A percentile compares a stretch with the other conserved stretches of the same genome.
Evolutionary conservation across 2,329 filamentous ascomycete species (phyloP).

Genomic region (Fusarium sp.): DNA sequence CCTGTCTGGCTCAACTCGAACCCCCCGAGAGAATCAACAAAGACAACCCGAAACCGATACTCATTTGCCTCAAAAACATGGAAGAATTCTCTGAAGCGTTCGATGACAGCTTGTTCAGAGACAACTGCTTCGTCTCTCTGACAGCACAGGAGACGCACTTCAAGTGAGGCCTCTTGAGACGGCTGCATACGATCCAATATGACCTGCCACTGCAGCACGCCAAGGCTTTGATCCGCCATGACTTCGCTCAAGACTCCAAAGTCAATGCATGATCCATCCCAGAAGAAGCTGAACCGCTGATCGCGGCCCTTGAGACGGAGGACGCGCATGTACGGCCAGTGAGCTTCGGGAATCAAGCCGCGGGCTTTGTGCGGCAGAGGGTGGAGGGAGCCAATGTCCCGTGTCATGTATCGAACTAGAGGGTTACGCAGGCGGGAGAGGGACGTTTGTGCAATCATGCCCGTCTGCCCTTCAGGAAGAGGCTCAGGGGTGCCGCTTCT

Average conservation of each 20-base stretch:
- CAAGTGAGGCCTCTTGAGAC: slow-evolving; percentile 37
- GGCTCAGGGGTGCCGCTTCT: slow-evolving; percentile 1
- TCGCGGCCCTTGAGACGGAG: slow-evolving; percentile 56
- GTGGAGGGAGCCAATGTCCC: slow-evolving; percentile 56
- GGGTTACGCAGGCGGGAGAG: slow-evolving; percentile 56
- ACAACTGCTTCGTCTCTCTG: background rate
- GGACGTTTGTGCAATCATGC: slow-evolving; percentile 56
- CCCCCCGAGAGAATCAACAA: slow-evolving; percentile 50
- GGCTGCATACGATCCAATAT: slow-evolving; percentile 48
- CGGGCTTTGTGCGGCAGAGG: slow-evolving; percentile 41
- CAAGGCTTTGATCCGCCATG: slow-evolving; percentile 41
- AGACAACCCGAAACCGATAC: slow-evolving; percentile 48
- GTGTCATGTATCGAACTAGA: slow-evolving; percentile 56
- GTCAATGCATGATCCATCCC: slow-evolving; percentile 54
- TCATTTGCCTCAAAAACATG: slow-evolving; percentile 42
- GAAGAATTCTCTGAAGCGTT: slow-evolving; percentile 40
- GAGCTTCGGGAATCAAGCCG: slow-evolving; percentile 28
- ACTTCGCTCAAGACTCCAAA: slow-evolving; percentile 47
- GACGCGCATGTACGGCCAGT: slow-evolving; percentile 47
- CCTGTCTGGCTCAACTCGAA: slow-evolving; percentile 45
- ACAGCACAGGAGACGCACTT: slow-evolving; percentile 46
- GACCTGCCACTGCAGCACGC: slow-evolving; percentile 57
- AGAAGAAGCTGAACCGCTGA: slow-evolving; percentile 56
- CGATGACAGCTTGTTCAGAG: slow-evolving; percentile 30
- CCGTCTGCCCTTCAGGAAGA: slow-evolving; percentile 49